These are phyloP conservation scores for Fusarium transvaalense DNA, from an alignment of 2,329 filamentous ascomycete species.

Conservation along the genomic window DNA sequence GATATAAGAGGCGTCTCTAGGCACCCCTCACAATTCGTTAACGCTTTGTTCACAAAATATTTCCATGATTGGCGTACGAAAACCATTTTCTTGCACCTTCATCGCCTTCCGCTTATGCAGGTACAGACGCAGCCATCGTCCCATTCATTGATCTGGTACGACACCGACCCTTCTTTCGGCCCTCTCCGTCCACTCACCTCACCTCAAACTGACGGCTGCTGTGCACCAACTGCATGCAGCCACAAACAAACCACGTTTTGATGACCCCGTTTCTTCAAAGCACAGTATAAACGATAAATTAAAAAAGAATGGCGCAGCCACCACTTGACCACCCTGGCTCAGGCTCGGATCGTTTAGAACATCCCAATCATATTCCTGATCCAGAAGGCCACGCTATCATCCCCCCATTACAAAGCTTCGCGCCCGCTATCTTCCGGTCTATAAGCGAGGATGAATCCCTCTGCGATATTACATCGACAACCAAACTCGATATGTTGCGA, in stretches of 20 bases:
- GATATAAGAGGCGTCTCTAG: not conserved
- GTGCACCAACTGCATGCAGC: conserved; percentile 18
- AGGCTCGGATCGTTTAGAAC: not conserved
- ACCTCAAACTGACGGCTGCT: conserved; percentile 11
- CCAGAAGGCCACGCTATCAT: conserved; percentile 31
- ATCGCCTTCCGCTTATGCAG: conserved; percentile 17
- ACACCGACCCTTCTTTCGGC: not conserved
- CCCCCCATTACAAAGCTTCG: conserved; percentile 9
- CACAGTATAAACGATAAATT: not conserved
- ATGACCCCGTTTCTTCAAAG: not conserved
- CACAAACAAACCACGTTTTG: conserved; percentile 3
- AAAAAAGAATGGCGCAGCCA: conserved; percentile 30
- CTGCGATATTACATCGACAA: conserved; percentile 12
- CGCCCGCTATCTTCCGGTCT: conserved; percentile 51
- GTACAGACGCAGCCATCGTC: conserved; percentile 10
- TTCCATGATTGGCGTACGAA: not conserved
- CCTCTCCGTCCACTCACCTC: conserved; percentile 6
- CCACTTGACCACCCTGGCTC: conserved; percentile 1
- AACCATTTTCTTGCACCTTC: not conserved
- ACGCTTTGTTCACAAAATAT: not conserved
- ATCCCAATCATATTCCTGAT: conserved; percentile 14
- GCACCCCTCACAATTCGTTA: not conserved
- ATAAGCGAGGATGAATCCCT: conserved; percentile 35
- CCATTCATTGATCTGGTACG: not conserved
- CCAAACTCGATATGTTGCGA: conserved; percentile 36